Conservation (phyloP, 768 basidiomycete genomes). For the Hygrophorus russula region DNA sequence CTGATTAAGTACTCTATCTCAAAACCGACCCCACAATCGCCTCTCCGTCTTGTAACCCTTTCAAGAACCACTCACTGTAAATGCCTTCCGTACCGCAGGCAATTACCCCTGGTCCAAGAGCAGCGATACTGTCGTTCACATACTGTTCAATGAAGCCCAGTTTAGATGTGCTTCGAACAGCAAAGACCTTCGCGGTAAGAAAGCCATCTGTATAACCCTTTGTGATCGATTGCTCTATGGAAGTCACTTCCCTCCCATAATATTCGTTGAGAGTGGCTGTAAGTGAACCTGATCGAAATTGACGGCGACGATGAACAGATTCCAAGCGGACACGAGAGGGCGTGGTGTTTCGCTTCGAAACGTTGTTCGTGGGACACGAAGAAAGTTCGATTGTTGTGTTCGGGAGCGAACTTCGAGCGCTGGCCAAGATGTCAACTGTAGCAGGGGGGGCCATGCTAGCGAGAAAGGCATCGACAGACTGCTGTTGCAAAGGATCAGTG, state of each 20-base stretch:
- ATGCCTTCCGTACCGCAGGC: constrained; percentile 26
- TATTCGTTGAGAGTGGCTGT: constrained; percentile 5
- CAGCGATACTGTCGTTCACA: constrained; percentile 33
- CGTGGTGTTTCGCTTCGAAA: background rate
- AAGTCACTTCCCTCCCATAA: constrained; percentile 9
- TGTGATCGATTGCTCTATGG: constrained; percentile 13
- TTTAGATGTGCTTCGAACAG: constrained; percentile 31
- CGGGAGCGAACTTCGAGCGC: background rate
- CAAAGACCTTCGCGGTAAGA: constrained; percentile 43
- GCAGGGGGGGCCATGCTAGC: constrained; percentile 8
- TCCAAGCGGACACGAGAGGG: background rate
- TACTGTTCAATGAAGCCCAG: constrained; percentile 56
- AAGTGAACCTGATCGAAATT: constrained; percentile 15
- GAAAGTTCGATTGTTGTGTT: no score
- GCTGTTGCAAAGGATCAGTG: constrained; percentile 5
- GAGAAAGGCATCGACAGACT: constrained; percentile 1
- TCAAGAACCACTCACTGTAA: constrained; percentile 35
- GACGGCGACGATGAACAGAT: constrained; percentile 12
- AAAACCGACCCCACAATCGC: background rate
- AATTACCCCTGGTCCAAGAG: constrained; percentile 24
- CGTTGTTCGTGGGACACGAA: no score
- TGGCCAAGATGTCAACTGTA: constrained; percentile 7
- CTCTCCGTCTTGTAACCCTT: constrained; percentile 39
- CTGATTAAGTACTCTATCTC: no score
- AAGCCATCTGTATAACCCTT: constrained; percentile 54